A percentile compares a stretch with the other conserved stretches of the same genome.
phyloP scores from a whole-genome alignment of 192 early-diverging fungal species.

The Coemansia sp. region DNA sequence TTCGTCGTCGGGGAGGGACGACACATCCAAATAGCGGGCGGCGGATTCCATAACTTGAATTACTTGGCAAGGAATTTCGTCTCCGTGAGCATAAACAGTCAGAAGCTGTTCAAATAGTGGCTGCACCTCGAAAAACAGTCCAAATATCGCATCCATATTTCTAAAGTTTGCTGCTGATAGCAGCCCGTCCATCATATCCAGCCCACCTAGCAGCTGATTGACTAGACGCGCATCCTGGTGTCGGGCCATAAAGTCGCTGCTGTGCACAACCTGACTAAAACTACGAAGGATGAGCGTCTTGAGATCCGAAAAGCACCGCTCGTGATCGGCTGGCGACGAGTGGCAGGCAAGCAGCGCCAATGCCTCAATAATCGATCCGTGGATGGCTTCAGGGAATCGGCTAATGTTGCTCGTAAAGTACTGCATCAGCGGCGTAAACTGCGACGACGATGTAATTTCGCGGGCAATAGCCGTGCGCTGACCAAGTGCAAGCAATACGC shows the following conservation, averaged over 20 bases:
- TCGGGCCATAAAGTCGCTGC: conserved; percentile 5
- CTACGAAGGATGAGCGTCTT: conserved; percentile 26
- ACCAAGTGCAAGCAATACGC: conserved; percentile 34
- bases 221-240: conserved; percentile 30
- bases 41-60: conserved; percentile 47
- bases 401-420: conserved; percentile 36
- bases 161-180: conserved; percentile 43
- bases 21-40: conserved; percentile 37
- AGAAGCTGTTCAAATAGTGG: conserved; percentile 37
- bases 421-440: conserved; percentile 35
- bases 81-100: conserved; percentile 22
- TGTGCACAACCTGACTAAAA: conserved; percentile 16
- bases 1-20: conserved; percentile 42
- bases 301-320: conserved; percentile 33
- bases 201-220: conserved; percentile 35
- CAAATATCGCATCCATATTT: conserved; percentile 47
- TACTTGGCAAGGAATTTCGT: conserved; percentile 28
- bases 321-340: conserved; percentile 28
- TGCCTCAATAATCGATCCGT: conserved; percentile 48
- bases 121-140: conserved; percentile 43
- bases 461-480: conserved; percentile 40
- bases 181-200: conserved; percentile 55
- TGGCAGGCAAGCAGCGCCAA: conserved; percentile 40
- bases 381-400: conserved; percentile 44
- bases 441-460: conserved; percentile 26